phyloP scores from a whole-genome alignment of 805 yeast genomes.

The Blastobotrys chiropterorum region DNA sequence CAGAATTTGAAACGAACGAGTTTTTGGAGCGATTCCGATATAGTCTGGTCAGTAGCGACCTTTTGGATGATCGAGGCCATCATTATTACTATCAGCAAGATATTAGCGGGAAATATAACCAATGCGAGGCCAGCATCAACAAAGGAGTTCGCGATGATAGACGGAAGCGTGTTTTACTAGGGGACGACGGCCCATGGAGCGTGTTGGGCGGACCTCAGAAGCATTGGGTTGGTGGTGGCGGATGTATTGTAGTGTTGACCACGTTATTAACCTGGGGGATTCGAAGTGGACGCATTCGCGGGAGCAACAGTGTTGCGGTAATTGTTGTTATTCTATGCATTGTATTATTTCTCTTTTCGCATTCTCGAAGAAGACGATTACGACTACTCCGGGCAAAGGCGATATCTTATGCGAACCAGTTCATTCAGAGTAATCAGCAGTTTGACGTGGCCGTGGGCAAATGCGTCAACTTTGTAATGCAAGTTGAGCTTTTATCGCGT shows the following conservation, averaged over 20 bases:
- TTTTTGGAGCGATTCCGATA: conserved; percentile 50
- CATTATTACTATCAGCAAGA: conserved; percentile 16
- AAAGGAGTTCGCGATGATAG: not conserved
- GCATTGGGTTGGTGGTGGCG: conserved; percentile 32
- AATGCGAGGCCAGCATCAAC: conserved; percentile 6
- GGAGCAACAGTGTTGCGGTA: conserved; percentile 11
- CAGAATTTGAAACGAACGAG: conserved; percentile 25
- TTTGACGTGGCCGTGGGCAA: conserved; percentile 26
- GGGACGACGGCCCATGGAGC: conserved; percentile 19
- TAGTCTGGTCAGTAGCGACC: conserved; percentile 42
- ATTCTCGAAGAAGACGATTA: conserved; percentile 28
- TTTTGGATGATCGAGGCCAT: conserved; percentile 37
- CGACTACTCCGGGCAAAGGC: conserved; percentile 27
- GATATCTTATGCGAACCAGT: conserved; percentile 21
- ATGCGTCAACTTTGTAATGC: conserved; percentile 25
- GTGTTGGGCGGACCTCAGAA: conserved; percentile 11
- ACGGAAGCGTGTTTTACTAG: conserved; percentile 17
- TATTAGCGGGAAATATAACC: conserved; percentile 1
- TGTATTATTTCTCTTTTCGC: conserved; percentile 27
- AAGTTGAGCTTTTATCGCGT: conserved; percentile 25
- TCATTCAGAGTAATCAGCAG: conserved; percentile 20
- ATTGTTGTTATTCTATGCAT: conserved; percentile 25
- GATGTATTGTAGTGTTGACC: conserved; percentile 30
- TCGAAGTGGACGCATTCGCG: conserved; percentile 1
- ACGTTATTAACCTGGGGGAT: conserved; percentile 28